Evolutionary conservation across 2,329 filamentous ascomycete genomes (phyloP).

Genomic region (Tolypocladium tropicale): DNA sequence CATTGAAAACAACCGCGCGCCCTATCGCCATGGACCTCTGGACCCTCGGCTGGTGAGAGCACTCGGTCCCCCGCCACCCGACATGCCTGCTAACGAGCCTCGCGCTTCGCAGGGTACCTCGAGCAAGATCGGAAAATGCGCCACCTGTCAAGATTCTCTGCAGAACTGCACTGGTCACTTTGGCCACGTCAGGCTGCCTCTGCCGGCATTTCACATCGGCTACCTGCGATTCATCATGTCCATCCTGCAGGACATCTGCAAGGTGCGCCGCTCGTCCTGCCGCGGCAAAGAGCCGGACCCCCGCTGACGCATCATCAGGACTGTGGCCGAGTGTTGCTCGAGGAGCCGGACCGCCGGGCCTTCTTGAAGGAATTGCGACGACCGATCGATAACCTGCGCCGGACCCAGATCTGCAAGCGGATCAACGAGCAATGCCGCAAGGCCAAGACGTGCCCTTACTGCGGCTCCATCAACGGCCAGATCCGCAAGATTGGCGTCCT

Average conservation of each 20-base stretch:
- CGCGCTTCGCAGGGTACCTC: slow-evolving; percentile 56
- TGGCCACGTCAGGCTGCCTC: slow-evolving; percentile 78
- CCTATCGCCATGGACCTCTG: slow-evolving; percentile 75
- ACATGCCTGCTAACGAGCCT: neutral
- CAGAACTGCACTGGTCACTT: slow-evolving; percentile 91
- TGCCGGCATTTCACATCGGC: slow-evolving; percentile 92
- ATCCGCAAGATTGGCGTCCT: slow-evolving; percentile 89
- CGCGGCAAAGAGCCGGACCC: too few relatives aligned
- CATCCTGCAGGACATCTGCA: slow-evolving; percentile 93
- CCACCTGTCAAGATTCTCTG: slow-evolving; percentile 73
- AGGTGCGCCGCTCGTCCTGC: slow-evolving; percentile 40
- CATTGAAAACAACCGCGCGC: slow-evolving; percentile 64
- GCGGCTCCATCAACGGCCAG: slow-evolving; percentile 73
- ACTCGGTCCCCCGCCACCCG: too few relatives aligned
- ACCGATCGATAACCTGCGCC: slow-evolving; percentile 78
- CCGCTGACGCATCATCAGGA: slow-evolving; percentile 19
- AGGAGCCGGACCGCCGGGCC: slow-evolving; percentile 65
- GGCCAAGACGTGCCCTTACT: slow-evolving; percentile 70
- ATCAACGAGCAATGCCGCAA: slow-evolving; percentile 89
- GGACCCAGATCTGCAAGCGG: slow-evolving; percentile 74
- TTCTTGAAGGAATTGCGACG: slow-evolving; percentile 74
- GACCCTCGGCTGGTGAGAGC: slow-evolving; percentile 61
- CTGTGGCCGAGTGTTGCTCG: slow-evolving; percentile 74
- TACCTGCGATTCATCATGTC: slow-evolving; percentile 90
- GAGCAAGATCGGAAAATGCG: slow-evolving; percentile 67